These are phyloP conservation scores for Xylariaceae sp. DNA, from an alignment of 2,329 filamentous ascomycete species.

Conservation along the genomic window DNA sequence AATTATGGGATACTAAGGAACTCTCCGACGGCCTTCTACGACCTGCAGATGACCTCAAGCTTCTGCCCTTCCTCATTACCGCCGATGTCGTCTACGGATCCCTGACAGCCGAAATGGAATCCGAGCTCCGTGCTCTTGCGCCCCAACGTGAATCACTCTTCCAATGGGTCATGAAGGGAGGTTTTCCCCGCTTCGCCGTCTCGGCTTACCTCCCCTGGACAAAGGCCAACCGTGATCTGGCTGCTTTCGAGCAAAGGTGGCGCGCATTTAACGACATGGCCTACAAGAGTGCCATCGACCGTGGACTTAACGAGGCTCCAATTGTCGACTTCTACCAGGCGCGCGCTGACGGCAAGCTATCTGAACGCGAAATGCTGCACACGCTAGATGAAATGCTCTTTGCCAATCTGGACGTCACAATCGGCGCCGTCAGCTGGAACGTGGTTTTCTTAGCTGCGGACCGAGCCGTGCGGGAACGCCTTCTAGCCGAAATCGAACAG, in stretches of 20 bases:
- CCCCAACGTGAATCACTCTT: conserved; percentile 35
- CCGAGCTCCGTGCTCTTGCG: conserved; percentile 25
- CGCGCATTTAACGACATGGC: conserved; percentile 34
- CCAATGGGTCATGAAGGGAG: conserved; percentile 34
- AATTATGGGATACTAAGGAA: not conserved
- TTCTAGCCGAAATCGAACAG: conserved; percentile 26
- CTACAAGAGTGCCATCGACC: not conserved
- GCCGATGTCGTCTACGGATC: conserved; percentile 38
- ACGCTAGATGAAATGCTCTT: conserved; percentile 41
- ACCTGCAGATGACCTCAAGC: conserved; percentile 25
- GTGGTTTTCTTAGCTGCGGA: conserved; percentile 38
- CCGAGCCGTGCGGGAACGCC: conserved; percentile 24
- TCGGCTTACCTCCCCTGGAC: conserved; percentile 28
- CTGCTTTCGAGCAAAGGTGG: conserved; percentile 31
- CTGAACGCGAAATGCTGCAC: conserved; percentile 33
- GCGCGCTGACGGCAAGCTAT: conserved; percentile 17
- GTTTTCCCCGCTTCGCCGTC: conserved; percentile 30
- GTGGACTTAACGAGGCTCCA: not conserved
- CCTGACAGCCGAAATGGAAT: conserved; percentile 26
- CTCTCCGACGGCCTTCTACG: conserved; percentile 8
- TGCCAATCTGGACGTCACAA: conserved; percentile 38
- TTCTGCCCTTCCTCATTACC: conserved; percentile 37
- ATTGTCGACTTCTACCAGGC: not conserved
- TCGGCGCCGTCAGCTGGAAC: conserved; percentile 38
- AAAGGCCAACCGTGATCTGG: conserved; percentile 26